A percentile compares a stretch with the other conserved stretches of the same genome.
These are phyloP conservation scores for Cladosporium austrohemisphaericum DNA, from an alignment of 2,329 filamentous ascomycete species.

Conservation along the genomic window DNA sequence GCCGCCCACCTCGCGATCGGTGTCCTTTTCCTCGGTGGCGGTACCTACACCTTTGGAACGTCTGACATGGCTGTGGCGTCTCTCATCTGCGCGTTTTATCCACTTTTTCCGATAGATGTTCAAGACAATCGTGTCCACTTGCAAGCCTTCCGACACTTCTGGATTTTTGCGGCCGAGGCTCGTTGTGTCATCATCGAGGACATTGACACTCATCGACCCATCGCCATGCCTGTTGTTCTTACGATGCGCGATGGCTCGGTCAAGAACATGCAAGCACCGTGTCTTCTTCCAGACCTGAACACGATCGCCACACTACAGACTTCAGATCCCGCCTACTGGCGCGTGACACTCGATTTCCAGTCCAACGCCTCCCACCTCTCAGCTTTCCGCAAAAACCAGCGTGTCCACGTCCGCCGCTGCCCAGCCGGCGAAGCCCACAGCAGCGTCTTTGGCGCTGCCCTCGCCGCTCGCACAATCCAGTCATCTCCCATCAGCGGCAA, in stretches of 20 bases:
- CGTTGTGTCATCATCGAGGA: constrained; percentile 87
- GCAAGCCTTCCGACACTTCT: constrained; percentile 94
- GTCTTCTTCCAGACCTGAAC: constrained; percentile 61
- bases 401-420: constrained; percentile 70
- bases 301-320: constrained; percentile 61
- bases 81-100: constrained; percentile 88
- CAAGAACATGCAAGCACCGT: constrained; percentile 48
- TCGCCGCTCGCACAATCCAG: constrained; percentile 60
- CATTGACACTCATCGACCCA: constrained; percentile 74
- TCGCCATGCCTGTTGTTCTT: constrained; percentile 48
- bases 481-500: constrained; percentile 23
- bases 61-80: constrained; percentile 82
- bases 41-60: constrained; percentile 86
- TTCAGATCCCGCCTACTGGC: constrained; percentile 70
- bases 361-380: constrained; percentile 58
- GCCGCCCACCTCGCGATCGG: constrained; percentile 90
- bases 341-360: constrained; percentile 70
- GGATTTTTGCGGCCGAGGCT: constrained; percentile 88
- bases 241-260: constrained; percentile 24
- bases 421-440: constrained; percentile 50
- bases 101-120: constrained; percentile 81
- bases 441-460: constrained; percentile 62
- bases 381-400: constrained; percentile 67
- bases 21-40: constrained; percentile 84
- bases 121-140: constrained; percentile 93